Conservation (phyloP, 148 eudicot genomes). For the Selenicereus undatus region DNA sequence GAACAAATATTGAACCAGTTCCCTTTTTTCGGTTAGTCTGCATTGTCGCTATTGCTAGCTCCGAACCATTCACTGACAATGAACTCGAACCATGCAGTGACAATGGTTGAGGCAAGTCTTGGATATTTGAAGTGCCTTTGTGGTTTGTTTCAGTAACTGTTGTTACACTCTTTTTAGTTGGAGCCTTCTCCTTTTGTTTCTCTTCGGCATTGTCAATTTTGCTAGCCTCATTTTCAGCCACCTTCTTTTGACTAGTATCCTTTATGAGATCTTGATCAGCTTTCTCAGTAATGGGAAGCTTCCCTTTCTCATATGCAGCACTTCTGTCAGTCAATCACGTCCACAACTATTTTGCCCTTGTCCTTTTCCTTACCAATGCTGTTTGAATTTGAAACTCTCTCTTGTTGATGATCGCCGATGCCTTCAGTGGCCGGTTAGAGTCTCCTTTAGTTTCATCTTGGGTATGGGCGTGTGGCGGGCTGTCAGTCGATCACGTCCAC, state of each 20-base stretch:
- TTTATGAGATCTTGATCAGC: background rate
- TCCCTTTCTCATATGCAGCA: background rate
- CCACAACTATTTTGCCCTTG: background rate
- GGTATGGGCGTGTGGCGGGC: no score
- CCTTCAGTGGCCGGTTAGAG: constrained; percentile 17
- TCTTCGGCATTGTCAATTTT: background rate
- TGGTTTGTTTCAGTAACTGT: background rate
- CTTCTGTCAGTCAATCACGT: background rate
- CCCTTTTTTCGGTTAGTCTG: no score
- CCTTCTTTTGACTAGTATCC: background rate
- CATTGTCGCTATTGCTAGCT: no score
- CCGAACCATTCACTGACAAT: no score
- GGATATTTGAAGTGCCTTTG: background rate
- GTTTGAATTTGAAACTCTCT: constrained; percentile 9
- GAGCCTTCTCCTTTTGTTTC: background rate
- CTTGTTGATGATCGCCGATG: constrained; percentile 4
- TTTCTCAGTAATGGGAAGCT: background rate
- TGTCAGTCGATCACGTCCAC: no score
- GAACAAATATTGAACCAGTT: no score
- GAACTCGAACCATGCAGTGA: background rate
- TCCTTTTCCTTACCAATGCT: constrained; percentile 4
- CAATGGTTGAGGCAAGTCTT: background rate
- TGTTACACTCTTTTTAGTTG: background rate
- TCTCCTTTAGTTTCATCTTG: background rate
- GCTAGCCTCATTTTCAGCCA: background rate